Base-by-base conservation (phyloP, 768 basidiomycete genomes). In the Stropharia rugosoannulata region DNA sequence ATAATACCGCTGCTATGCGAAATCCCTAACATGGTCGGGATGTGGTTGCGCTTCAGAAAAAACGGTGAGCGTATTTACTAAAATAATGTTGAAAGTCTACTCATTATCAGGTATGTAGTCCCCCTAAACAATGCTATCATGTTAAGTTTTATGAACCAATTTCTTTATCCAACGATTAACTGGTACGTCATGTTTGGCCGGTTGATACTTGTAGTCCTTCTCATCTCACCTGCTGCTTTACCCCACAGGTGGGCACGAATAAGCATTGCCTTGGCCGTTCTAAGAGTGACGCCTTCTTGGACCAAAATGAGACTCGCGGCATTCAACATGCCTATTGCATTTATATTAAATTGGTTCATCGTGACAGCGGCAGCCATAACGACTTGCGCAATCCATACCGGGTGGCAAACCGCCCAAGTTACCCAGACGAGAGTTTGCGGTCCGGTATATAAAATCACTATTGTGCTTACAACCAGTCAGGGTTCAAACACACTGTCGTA, bases 221-320 rank as follows among this genome's bases (percentile, higher is more conserved):
- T 8, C 45, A 27, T 27, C 44, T 3, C 35, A 15, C 32, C 2
- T 13, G 8, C 36, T 47, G 12, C n/a, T n/a, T n/a, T n/a, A n/a
- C 19, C n/a, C n/a, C 12, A 9, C 25, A 58, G 56, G 57, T 58
- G 57, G 57, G 52, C 57, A 18, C 22, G 57, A 47, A 52, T 58
- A 18, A 53, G 51, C 39, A 44, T 58, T 1, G 44, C 51, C 7
- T 39, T 58, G 12, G 44, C 57, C 11, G 40, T 53, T 3, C 36
- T 54, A 22, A 44, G 57, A 35, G 53, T 58, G 5, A 53, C 47
- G 6, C 57, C 57, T 3, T 8, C 38, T 5, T 52, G 45, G 35
- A 29, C 47, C 11, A 53, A 41, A 37, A 7, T 11, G 16, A 38
- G 57, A 7, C 9, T 39, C 9, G 8, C 48, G 13, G 51, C 51